These are phyloP conservation scores for Capsella bursapastoris DNA, from an alignment of 345 rosid genomes.

Conservation along the genomic window DNA sequence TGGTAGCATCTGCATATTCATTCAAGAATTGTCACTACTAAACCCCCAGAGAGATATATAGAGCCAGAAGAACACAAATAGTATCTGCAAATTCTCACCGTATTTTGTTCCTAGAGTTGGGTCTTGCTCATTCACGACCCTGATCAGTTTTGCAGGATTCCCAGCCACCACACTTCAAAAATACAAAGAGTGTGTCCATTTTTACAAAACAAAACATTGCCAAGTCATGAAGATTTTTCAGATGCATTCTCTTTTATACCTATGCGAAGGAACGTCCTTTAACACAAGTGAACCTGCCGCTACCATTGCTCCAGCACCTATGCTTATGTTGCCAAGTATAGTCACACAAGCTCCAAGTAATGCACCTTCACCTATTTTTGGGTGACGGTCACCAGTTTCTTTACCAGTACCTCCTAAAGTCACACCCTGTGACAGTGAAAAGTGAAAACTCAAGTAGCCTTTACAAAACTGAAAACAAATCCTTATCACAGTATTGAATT, in stretches of 20 bases:
- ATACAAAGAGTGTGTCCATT: not conserved
- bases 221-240: not conserved
- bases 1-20: constrained; percentile 39
- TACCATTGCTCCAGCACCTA: constrained; percentile 89
- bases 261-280: constrained; percentile 58
- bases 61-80: constrained; percentile 1
- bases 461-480: not conserved
- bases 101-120: constrained; percentile 36
- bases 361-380: constrained; percentile 88
- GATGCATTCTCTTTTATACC: constrained; percentile 30
- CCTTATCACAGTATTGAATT: not conserved
- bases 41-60: not conserved
- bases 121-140: constrained; percentile 59
- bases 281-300: constrained; percentile 88
- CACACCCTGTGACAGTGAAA: constrained; percentile 57
- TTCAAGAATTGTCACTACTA: not conserved
- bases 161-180: constrained; percentile 81
- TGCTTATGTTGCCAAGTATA: constrained; percentile 76
- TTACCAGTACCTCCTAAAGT: constrained; percentile 94
- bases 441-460: constrained; percentile 21
- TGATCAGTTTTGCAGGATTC: constrained; percentile 77
- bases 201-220: constrained; percentile 13
- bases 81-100: constrained; percentile 32
- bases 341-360: constrained; percentile 79
- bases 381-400: constrained; percentile 80